Evolutionary conservation across 2,329 filamentous ascomycete genomes (phyloP).

Genomic region (Colletotrichum incanum): DNA sequence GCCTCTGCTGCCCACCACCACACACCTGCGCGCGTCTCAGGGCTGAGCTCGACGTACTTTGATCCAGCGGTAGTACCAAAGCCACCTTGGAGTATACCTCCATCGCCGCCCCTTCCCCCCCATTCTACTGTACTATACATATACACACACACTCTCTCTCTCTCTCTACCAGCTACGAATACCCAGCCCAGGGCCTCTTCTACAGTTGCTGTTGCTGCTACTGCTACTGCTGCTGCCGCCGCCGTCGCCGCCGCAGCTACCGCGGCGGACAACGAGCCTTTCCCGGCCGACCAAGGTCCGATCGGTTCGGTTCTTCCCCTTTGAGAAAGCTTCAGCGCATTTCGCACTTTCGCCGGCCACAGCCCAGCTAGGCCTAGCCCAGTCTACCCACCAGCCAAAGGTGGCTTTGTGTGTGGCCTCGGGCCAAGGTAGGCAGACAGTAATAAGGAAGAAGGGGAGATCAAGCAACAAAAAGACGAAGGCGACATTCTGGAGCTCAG

Average conservation of each 20-base stretch:
- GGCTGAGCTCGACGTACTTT: not conserved
- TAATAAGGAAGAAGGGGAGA: not conserved
- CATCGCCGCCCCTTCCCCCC: too few relatives aligned
- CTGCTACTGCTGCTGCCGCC: not conserved
- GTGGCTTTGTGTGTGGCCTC: not conserved
- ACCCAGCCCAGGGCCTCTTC: not conserved
- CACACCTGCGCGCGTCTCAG: not conserved
- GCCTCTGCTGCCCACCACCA: not conserved
- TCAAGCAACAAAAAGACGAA: not conserved
- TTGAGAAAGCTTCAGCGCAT: conserved; percentile 11
- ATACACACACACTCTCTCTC: too few relatives aligned
- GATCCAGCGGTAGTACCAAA: not conserved
- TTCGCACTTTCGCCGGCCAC: not conserved
- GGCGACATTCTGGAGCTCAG: conserved; percentile 3
- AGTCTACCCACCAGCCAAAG: not conserved
- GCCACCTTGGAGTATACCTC: not conserved
- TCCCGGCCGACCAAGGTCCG: conserved; percentile 20
- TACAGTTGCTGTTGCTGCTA: not conserved
- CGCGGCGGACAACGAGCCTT: conserved; percentile 9
- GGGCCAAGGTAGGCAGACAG: not conserved
- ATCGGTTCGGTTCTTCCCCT: conserved; percentile 9
- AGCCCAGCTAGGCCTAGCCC: conserved; percentile 1
- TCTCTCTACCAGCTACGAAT: too few relatives aligned
- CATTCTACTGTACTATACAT: too few relatives aligned
- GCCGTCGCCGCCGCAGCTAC: not conserved